Evolutionary conservation across 2,329 filamentous ascomycete genomes (phyloP), one percentile per base, ranked within the genome.

Genomic region (Chrysoporthe austroafricana): DNA sequence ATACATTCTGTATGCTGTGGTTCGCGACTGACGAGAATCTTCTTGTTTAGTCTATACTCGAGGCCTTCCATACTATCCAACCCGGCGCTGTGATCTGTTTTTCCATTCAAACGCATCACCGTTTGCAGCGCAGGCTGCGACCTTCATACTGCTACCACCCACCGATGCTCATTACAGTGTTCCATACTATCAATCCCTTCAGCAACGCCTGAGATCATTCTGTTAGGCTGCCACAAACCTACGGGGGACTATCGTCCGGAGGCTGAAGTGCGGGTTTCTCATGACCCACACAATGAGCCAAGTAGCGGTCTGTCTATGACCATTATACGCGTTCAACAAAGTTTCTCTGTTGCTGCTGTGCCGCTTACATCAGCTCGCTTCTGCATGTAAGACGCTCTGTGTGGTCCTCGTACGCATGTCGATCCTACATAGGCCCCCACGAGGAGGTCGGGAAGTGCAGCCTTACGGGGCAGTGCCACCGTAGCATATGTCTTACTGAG

Each of bases 341-440:
- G 14, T 21, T 42, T 58, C 32, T 16, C 42, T 52, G 14, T n/a
- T 4, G 18, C 32, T 42, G n/a, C 18, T n/a, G 50, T 64, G 61
- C 44, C 57, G 67, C 67, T 69, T 67, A 69, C 67, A 67, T 69
- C 67, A 69, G 67, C 64, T 43, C 56, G 34, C 26, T 16, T 36
- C 46, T 59, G 61, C 44, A 67, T n/a, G 64, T 69, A 61, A 69
- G 64, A 67, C 61, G 61, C 39, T 8, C 21, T 46, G 66, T 59
- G 54, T 59, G 61, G 50, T 39, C 32, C 52, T 34, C 14, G 58
- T 68, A 52, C 59, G 50, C 50, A 32, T 58, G 50, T 52, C 60
- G 60, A 34, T 48, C 58, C 32, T 13, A 57, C 2, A 62, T 36
- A 58, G 43, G 26, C 54, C 6, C 54, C 54, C 54, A 39, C 54